Conservation (phyloP, 1,284 basidiomycete genomes). For the Ceratorhiza oryzae-sativae region DNA sequence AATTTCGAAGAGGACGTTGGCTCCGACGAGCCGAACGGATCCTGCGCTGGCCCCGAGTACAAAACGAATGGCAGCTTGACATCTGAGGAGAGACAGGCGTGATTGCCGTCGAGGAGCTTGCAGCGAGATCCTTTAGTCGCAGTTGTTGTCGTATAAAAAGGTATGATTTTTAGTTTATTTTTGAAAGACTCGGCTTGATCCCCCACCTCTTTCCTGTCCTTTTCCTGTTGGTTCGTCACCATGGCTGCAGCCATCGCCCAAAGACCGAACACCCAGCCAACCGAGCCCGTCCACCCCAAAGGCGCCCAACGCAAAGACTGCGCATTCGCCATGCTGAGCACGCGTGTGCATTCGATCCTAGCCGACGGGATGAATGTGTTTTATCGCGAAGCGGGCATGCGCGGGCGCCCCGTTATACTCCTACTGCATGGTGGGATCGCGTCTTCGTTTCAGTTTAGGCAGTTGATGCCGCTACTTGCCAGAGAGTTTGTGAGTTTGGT, state of each 20-base stretch:
- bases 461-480: slow-evolving; percentile 57
- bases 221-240: background rate
- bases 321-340: slow-evolving; percentile 8
- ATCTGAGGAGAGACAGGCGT: background rate
- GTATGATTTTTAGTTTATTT: background rate
- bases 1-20: background rate
- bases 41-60: background rate
- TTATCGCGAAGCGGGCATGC: slow-evolving; percentile 55
- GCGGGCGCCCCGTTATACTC: slow-evolving; percentile 52
- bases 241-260: background rate
- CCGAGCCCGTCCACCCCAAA: slow-evolving; percentile 2
- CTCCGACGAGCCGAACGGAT: slow-evolving; percentile 26
- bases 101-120: slow-evolving; percentile 21
- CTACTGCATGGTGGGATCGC: slow-evolving; percentile 61
- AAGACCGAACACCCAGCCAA: background rate
- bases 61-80: background rate
- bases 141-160: background rate
- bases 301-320: slow-evolving; percentile 2
- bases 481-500: slow-evolving; percentile 43
- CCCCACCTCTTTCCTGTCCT: background rate
- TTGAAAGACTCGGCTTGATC: background rate
- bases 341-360: slow-evolving; percentile 43
- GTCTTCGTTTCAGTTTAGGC: slow-evolving; percentile 58
- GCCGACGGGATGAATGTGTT: slow-evolving; percentile 55
- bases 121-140: background rate